Base-by-base conservation (phyloP, 192 early-diverging fungal species). In the Backusella mclennaniae region DNA sequence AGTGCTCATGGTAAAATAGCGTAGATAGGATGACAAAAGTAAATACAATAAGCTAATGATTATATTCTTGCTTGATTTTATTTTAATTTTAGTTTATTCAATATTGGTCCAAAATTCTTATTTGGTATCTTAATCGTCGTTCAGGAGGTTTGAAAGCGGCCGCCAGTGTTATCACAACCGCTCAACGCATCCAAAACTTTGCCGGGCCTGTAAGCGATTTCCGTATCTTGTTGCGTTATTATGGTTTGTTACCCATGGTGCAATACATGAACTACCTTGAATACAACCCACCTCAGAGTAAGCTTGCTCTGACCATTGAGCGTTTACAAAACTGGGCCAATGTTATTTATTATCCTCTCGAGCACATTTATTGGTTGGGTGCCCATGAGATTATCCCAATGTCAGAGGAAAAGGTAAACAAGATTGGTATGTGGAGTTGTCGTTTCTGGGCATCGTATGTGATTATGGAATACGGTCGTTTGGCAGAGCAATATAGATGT, bases 391-490 rank as follows among this genome's bases (percentile, higher is more conserved):
- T 98, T 21, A 90, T 98, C 63, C 86, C 90, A 23, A 81, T 97
- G 67, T 85, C 91, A 9, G 90, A 93, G 49, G 85, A 87, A 36
- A 89, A 89, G 29, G 89, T 92, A 38, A 93, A 96, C 77, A 82
- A 85, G 39, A 88, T 96, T 67, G 93, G 93, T 26, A 93, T 96
- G 74, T 99, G 97, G 97, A 92, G 90, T 68, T 99, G 97, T 79
- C 88, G 97, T 35, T 96, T 96, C 91, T 99, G 97, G 97, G 97
- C 96, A 0, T 87, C 85, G 26, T 97, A 96, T 87, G 95, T 97
- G 0, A 86, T 93, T 12, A 81, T 99, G 74, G 94, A 99, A 84
- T 97, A 96, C 85, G 88, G 84, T 17, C 94, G 92, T 74, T 87
- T 97, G 56, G 89, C 81, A 31, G 89, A 92, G 69, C 90, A 95